These are phyloP conservation scores for Salix brachista DNA, from an alignment of 345 rosid species.

Conservation along the genomic window DNA sequence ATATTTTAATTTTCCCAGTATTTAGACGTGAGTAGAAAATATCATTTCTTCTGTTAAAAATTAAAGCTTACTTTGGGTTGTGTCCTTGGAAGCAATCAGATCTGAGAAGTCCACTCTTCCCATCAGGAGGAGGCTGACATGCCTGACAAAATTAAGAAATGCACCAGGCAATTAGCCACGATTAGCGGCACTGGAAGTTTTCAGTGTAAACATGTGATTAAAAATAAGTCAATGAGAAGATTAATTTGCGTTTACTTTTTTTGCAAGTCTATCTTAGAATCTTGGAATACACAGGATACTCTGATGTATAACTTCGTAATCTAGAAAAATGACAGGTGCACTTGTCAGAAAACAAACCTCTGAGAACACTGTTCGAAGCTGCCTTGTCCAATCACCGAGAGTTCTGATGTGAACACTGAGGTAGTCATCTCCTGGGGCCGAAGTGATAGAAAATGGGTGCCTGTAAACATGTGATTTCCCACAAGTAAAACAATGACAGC, in stretches of 20 bases:
- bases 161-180: constrained; percentile 5
- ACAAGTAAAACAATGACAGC: background rate
- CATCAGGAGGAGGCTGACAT: constrained; percentile 53
- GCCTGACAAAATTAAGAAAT: constrained; percentile 28
- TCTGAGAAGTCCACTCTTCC: constrained; percentile 64
- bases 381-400: constrained; percentile 76
- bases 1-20: background rate
- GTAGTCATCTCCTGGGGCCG: constrained; percentile 78
- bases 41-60: background rate
- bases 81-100: constrained; percentile 55
- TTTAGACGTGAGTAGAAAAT: background rate
- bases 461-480: constrained; percentile 27
- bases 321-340: background rate
- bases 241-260: background rate
- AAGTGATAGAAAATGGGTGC: constrained; percentile 89
- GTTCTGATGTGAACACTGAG: constrained; percentile 73
- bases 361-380: constrained; percentile 64
- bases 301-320: background rate
- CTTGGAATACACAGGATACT: background rate
- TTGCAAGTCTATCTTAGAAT: background rate
- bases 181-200: background rate
- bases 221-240: background rate
- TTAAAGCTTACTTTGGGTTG: constrained; percentile 44
- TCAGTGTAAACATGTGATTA: background rate
- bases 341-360: constrained; percentile 35